Base-by-base conservation (phyloP, 305 asterid genomes). In the Fraxinus baroniana region DNA sequence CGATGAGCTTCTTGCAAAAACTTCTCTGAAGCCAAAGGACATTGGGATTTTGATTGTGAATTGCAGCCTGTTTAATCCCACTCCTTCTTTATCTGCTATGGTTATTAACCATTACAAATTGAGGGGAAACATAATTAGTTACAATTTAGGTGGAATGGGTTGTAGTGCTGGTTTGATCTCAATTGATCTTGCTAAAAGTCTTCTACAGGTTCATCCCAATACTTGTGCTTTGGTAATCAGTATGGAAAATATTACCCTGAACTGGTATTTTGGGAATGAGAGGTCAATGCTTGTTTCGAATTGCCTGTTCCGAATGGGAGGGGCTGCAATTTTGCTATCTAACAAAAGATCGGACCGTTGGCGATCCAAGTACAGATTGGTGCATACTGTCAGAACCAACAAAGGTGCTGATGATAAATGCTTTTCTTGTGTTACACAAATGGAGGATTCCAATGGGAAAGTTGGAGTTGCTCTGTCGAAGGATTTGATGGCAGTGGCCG, bases 81-180 rank as follows among this genome's bases (percentile, higher is more conserved):
- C 91, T 2, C 91, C 89, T 5, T 88, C 91, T 4, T 83, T 88
- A 75, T 86, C 89, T 12, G 91, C 91, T 2, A 86, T 86, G 91
- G 75, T 88, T 79, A 75, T 88, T 18, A 88, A 88, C 44, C 88
- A 86, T 80, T 88, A 88, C 82, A 88, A 86, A 32, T 85, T 88
- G 26, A 26, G 91, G 20, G 90, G 90, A 12, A 88, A 88, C 37
- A 81, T 88, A 30, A 9, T 85, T 2, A 86, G 91, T 57, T 85
- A 85, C 44, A 88, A 88, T 77, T 86, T 88, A 2, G 89, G 89
- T 15, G 91, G 91, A 15, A 88, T 88, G 91, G 91, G 91, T 22
- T 88, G 91, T 74, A 88, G 91, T 74, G 90, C 89, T 68, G 89
- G 90, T 52, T 80, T 88, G 28, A 88, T 88, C 80, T 86, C 91